Percentiles rank a stretch among this genome's conserved stretches.
Conservation (phyloP, 768 basidiomycete genomes). For the Leccinum olivaceopallidum region DNA sequence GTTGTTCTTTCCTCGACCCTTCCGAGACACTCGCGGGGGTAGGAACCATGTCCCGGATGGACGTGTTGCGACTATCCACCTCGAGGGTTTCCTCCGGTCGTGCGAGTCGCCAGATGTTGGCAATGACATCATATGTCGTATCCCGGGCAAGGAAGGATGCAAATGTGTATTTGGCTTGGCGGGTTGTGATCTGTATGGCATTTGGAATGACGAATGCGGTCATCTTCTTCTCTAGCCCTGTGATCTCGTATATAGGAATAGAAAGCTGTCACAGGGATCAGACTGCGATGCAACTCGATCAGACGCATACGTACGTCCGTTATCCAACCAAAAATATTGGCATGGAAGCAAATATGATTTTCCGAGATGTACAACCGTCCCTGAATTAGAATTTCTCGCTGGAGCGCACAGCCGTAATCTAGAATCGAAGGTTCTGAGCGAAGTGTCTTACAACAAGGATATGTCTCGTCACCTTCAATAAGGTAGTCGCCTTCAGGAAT, state of each 20-base stretch:
- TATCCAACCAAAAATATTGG: constrained; percentile 99
- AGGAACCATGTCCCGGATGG: constrained; percentile 22
- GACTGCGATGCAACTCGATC: constrained; percentile 3
- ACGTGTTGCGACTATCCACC: constrained; percentile 17
- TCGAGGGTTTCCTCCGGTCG: constrained; percentile 60
- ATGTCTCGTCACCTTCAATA: constrained; percentile 77
- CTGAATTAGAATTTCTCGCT: constrained; percentile 98
- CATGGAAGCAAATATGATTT: constrained; percentile 99
- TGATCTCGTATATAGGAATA: constrained; percentile 87
- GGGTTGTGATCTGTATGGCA: constrained; percentile 87
- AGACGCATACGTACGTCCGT: constrained; percentile 71
- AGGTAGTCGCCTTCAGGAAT: constrained; percentile 96
- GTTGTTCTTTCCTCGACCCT: constrained; percentile 5
- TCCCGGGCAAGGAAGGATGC: constrained; percentile 96
- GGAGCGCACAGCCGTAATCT: constrained; percentile 98
- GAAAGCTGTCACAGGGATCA: constrained; percentile 55
- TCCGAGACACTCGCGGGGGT: constrained; percentile 21
- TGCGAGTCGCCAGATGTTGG: constrained; percentile 92
- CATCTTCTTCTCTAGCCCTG: constrained; percentile 91
- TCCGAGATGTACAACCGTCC: constrained; percentile 96
- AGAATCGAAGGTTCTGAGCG: constrained; percentile 4
- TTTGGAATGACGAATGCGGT: constrained; percentile 98
- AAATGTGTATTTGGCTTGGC: constrained; percentile 85
- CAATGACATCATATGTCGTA: constrained; percentile 93
- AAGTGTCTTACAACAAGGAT: constrained; percentile 1